A percentile compares a stretch with the other conserved stretches of the same genome.
These are phyloP conservation scores for Sporothrix luriei DNA, from an alignment of 2,329 filamentous ascomycete species.

Conservation along the genomic window DNA sequence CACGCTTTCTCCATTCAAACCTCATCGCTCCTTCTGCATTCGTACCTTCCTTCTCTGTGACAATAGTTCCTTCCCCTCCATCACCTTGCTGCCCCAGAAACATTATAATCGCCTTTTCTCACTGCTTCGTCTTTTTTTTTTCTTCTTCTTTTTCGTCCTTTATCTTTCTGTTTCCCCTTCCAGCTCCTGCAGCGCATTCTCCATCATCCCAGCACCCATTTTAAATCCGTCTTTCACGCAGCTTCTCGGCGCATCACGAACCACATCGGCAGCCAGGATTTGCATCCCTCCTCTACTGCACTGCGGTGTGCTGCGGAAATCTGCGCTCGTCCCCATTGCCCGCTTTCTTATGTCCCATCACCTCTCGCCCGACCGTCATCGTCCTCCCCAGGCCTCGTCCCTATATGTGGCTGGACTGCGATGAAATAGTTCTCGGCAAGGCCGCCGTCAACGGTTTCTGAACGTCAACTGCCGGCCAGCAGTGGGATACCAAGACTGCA, in stretches of 20 bases:
- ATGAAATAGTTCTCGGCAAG: constrained; percentile 5
- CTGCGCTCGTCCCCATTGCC: background rate
- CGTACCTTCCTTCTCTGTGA: background rate
- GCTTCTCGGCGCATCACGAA: constrained; percentile 1
- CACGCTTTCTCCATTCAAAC: constrained; percentile 4
- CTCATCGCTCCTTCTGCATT: constrained; percentile 1
- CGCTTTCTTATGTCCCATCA: background rate
- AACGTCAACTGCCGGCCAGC: background rate
- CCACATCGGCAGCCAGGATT: background rate
- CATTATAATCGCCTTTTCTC: background rate
- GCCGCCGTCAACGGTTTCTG: no score
- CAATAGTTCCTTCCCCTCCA: background rate
- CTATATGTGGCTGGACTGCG: background rate
- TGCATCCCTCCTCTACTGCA: background rate
- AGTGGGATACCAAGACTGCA: background rate
- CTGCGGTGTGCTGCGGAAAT: no score
- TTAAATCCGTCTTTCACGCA: background rate
- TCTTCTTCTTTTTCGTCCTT: background rate
- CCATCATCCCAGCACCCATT: background rate
- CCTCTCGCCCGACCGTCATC: background rate
- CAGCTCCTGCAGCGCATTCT: background rate
- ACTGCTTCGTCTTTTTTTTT: background rate
- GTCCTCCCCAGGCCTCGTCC: background rate
- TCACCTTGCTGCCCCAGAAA: background rate
- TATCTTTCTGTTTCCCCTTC: background rate